Conservation (phyloP, 805 yeast genomes). For the Wickerhamomyces mucosus region DNA sequence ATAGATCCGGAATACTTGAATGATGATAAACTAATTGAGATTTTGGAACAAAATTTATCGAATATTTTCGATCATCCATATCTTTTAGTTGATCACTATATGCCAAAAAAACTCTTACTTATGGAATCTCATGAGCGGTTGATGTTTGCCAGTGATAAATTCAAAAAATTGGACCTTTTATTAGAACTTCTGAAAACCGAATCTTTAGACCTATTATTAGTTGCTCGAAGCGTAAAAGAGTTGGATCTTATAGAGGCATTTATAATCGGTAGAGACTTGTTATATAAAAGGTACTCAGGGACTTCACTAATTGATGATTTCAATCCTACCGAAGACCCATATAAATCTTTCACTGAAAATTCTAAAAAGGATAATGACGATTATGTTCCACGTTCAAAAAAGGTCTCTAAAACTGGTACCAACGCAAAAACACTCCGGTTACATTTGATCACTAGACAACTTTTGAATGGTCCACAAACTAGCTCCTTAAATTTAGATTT, state of each 20-base stretch:
- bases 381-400: slow-evolving; percentile 12
- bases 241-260: slow-evolving; percentile 73
- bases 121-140: slow-evolving; percentile 56
- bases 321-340: slow-evolving; percentile 4
- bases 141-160: slow-evolving; percentile 48
- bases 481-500: slow-evolving; percentile 30
- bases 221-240: slow-evolving; percentile 57
- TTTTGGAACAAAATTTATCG: slow-evolving; percentile 36
- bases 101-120: slow-evolving; percentile 58
- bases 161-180: slow-evolving; percentile 41
- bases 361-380: slow-evolving; percentile 13
- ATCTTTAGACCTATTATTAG: slow-evolving; percentile 30
- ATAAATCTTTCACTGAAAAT: not conserved
- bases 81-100: slow-evolving; percentile 64
- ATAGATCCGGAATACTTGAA: slow-evolving; percentile 3
- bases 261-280: slow-evolving; percentile 51
- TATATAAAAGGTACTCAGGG: slow-evolving; percentile 61
- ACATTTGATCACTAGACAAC: slow-evolving; percentile 38
- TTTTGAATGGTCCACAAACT: slow-evolving; percentile 24
- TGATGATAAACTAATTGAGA: slow-evolving; percentile 27
- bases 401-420: slow-evolving; percentile 6
- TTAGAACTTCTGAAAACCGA: slow-evolving; percentile 14
- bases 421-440: slow-evolving; percentile 19
- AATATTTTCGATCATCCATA: slow-evolving; percentile 60
- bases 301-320: slow-evolving; percentile 39